Base-by-base conservation (phyloP, 805 yeast genomes). In the Tetrapisispora pingtungensis region DNA sequence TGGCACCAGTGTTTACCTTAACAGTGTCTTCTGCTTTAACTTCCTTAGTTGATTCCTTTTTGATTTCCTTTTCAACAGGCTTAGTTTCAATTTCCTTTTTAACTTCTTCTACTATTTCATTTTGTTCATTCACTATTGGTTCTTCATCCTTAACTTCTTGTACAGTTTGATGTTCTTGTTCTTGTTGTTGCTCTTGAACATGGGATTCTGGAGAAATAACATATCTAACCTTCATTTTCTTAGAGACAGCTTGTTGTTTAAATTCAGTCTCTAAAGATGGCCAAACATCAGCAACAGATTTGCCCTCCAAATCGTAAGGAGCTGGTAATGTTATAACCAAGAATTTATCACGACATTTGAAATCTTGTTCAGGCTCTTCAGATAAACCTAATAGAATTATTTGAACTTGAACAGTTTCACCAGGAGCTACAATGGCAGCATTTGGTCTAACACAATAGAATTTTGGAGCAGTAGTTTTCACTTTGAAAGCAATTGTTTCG, bases 381-480 rank as follows among this genome's bases (percentile, higher is more conserved):
- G 79, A 69, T 54, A 84, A 72, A 14, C 95, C 96, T 66, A 89
- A 89, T 50, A 87, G 78, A 56, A 87, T 86, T 56, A 93, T 81
- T 39, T 89, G 77, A 43, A 93, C 84, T 44, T 83, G 78, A 43
- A 80, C 66, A 20, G 80, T 64, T 51, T 77, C 75, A 31, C 94
- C 93, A 13, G 97, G 89, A 26, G 71, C 72, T 46, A 93, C 71
- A 31, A 82, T 64, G 14, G 93, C 78, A 47, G 97, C 90, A 65
- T 89, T 93, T 50, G 98, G 98, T 68, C 96, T 82, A 42, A 93
- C 97, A 65, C 96, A 86, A 72, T 89, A 82, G 65, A 86, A 72
- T 65, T 86, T 89, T 49, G 98, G 98, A 10, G 97, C 97, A 7
- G 98, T 93, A 38, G 98, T 90, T 70, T 90, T 93, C 60, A 93